Percentiles rank a stretch among this genome's conserved stretches.
Evolutionary conservation across 2,329 filamentous ascomycete species (phyloP).

Genomic region (Arthrobotrys iridis): DNA sequence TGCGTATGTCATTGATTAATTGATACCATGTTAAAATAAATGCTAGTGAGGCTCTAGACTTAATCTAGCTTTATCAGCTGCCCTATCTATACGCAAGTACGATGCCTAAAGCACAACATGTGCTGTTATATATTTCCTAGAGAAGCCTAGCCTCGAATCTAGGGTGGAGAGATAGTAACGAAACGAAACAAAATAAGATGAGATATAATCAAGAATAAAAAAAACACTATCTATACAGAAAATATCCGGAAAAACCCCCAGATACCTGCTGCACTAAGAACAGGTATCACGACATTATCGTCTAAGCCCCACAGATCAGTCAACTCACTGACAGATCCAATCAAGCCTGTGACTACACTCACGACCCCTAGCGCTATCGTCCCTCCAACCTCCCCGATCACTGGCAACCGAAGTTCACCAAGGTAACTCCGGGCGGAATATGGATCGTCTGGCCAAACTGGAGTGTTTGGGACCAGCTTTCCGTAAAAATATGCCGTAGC

Average conservation of each 20-base stretch:
- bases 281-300: slow-evolving; percentile 95
- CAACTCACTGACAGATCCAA: slow-evolving; percentile 88
- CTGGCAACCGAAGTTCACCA: slow-evolving; percentile 77
- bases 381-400: slow-evolving; percentile 72
- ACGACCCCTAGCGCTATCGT: slow-evolving; percentile 78
- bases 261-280: slow-evolving; percentile 86
- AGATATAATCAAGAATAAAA: slow-evolving; percentile 61
- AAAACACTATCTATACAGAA: slow-evolving; percentile 60
- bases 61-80: too few relatives aligned
- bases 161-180: neutral
- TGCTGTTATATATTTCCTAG: too few relatives aligned
- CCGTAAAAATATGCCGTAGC: slow-evolving; percentile 91
- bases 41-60: too few relatives aligned
- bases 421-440: slow-evolving; percentile 81
- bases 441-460: slow-evolving; percentile 75
- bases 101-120: too few relatives aligned
- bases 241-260: slow-evolving; percentile 93
- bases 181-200: neutral
- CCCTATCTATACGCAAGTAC: too few relatives aligned
- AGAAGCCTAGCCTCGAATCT: too few relatives aligned
- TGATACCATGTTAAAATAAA: too few relatives aligned
- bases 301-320: slow-evolving; percentile 94
- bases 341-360: slow-evolving; percentile 86
- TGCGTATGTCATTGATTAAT: too few relatives aligned
- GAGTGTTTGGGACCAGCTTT: slow-evolving; percentile 76